Evolutionary conservation across 139 green algal species (phyloP).

Genomic region (Pleodorina starrii): DNA sequence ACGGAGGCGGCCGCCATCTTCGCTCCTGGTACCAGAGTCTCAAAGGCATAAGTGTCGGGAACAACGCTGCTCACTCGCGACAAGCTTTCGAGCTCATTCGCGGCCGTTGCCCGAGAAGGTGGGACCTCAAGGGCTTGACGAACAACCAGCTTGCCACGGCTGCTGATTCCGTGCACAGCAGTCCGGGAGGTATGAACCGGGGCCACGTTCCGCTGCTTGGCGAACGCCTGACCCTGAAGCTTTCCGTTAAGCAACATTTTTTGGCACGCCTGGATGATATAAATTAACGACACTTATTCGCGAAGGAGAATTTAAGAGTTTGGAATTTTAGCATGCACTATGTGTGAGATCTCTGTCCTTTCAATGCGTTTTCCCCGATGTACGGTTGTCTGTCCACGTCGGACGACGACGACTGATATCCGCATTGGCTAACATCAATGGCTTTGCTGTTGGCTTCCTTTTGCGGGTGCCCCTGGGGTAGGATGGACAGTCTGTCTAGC

Average conservation of each 20-base stretch:
- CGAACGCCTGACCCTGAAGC: not conserved
- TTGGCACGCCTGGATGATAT: not conserved
- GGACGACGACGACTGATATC: not conserved
- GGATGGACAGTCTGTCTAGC: too few relatives aligned
- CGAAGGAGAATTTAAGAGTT: too few relatives aligned
- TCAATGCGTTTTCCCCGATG: too few relatives aligned
- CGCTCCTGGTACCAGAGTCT: slow-evolving; percentile 58
- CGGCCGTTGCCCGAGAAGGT: slow-evolving; percentile 39
- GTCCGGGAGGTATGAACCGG: not conserved
- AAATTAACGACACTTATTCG: too few relatives aligned
- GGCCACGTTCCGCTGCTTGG: not conserved
- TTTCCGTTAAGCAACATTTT: slow-evolving; percentile 10
- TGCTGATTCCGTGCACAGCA: not conserved
- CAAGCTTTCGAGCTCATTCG: slow-evolving; percentile 73
- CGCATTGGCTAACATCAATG: too few relatives aligned
- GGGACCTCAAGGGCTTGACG: not conserved
- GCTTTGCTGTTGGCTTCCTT: too few relatives aligned
- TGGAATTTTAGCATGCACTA: too few relatives aligned
- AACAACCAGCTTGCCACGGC: not conserved
- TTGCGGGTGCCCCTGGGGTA: too few relatives aligned
- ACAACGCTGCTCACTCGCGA: slow-evolving; percentile 66
- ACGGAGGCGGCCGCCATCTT: slow-evolving; percentile 75
- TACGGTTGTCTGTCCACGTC: not conserved
- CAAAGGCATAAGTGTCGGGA: slow-evolving; percentile 73
- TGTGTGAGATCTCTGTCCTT: not conserved